Evolutionary conservation across 116 monocot genomes (phyloP), one percentile per base, ranked within the genome.

Genomic region (Phalaenopsis hybrid): DNA sequence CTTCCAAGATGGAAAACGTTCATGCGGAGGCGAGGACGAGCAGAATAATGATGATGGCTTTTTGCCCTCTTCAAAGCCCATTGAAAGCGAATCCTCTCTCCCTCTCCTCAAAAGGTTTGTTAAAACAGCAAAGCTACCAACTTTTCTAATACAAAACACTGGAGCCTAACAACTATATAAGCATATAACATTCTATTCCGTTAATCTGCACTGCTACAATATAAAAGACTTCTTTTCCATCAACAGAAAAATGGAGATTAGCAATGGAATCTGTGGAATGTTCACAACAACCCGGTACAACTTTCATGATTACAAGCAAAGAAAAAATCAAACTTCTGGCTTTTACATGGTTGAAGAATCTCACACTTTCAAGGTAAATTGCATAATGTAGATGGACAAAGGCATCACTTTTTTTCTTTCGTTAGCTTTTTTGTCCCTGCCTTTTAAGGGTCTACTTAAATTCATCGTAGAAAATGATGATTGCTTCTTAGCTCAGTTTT

Each of bases 331-430:
- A 51, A 18, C 51, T 77, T 44, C 31, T 17, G 77, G 15, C 77
- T 51, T 11, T 51, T 51, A 77, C 77, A 25, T 77, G 77, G 50
- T 13, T 17, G 77, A 77, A 77, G 77, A 48, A 77, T 77, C 77
- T 51, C 77, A 50, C 16, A 44, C 0, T 77, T 48, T 51, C 25
- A 77, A 77, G 50, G 77, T 77, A 28, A 75, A 25, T 28, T 50
- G 25, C 77, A 77, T 75, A 46, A 44, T 45, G 75, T 44, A 11
- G 45, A 75, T 45, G 75, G 74, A 44, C 44, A 75, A 37, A 72
- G 41, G 43, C 75, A 43, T 44, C 75, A n/a, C 44, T 74, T 74
- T 46, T 45, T 72, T 34, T 13, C 37, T 13, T 9, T 72, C 21
- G 1, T 65, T 65, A 73, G 5, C 72, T 13, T 34, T 41, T 75